Evolutionary conservation across 2,329 filamentous ascomycete species (phyloP), one percentile per base, ranked within the genome.

Genomic region (Aspergillus neoniger): DNA sequence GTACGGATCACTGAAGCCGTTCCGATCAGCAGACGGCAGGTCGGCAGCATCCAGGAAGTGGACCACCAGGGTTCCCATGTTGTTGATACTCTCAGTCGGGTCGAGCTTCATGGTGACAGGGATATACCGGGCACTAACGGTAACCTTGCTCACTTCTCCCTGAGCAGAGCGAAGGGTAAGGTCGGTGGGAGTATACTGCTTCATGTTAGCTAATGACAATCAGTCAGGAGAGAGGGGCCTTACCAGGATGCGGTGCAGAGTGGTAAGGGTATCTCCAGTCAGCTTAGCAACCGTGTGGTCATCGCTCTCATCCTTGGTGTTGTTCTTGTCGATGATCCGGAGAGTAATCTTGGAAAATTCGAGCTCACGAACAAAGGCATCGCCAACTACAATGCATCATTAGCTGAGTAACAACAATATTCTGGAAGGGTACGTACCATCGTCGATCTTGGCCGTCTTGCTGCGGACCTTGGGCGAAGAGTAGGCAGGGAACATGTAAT

Each of bases 31-130:
- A 1, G 95, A 88, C 7, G 95, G 95, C n/a, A 99, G 85, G 61
- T 96, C 89, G 8, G 86, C 81, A 17, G 89, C 95, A 75, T 96
- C 92, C 39, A 98, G 81, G 17, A 99, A 85, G 70, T 98, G 92
- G n/a, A 99, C 91, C 19, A 93, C 91, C 21, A 99, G 87, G 60
- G 88, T 93, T 61, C 95, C 95, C 87, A 96, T 96, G 78, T 99
- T 99, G 85, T 97, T 98, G 83, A 99, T 96, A 72, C 92, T 97
- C 78, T 99, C 95, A 70, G 88, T 92, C 0, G 95, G 91, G 71
- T 99, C 92, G 52, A 99, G 89, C 59, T 88, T 82, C 95, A 99
- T 99, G 80, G 91, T 88, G 62, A 98, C 88, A 0, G 95, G 95
- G 23, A 99, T 88, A 74, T 96, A 99, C 77, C 96, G 96, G 71